phyloP scores from a whole-genome alignment of 805 yeast genomes.

The Brettanomyces custersianus region DNA sequence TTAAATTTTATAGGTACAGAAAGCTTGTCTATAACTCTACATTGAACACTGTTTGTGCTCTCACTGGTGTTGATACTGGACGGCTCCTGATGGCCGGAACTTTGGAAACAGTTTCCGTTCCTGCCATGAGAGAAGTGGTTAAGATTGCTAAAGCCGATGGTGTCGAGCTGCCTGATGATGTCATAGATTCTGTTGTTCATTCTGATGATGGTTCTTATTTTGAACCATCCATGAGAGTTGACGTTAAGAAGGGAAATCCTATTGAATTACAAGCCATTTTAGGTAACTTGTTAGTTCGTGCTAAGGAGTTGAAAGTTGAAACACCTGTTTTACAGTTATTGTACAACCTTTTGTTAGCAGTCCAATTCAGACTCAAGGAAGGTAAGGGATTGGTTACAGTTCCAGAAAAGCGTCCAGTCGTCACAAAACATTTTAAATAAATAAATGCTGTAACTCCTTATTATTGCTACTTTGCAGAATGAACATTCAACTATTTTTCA shows the following conservation, averaged over 20 bases:
- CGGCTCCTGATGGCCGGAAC: constrained; percentile 21
- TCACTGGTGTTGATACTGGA: constrained; percentile 31
- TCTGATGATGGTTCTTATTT: constrained; percentile 52
- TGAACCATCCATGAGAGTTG: constrained; percentile 69
- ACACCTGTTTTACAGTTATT: constrained; percentile 54
- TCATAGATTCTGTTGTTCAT: constrained; percentile 41
- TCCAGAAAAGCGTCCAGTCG: constrained; percentile 34
- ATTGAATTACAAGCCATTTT: constrained; percentile 66
- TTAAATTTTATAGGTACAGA: constrained; percentile 48
- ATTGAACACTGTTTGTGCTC: constrained; percentile 43
- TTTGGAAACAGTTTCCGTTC: constrained; percentile 19
- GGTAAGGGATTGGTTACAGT: constrained; percentile 34
- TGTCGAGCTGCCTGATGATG: constrained; percentile 39
- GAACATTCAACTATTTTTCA: no score
- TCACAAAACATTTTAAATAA: constrained; percentile 7
- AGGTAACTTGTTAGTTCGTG: constrained; percentile 52
- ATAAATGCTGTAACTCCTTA: no score
- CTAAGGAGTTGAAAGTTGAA: constrained; percentile 34
- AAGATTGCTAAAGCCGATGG: constrained; percentile 64
- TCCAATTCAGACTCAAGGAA: constrained; percentile 58
- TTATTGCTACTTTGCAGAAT: no score
- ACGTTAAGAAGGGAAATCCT: constrained; percentile 53
- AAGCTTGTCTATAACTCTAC: constrained; percentile 66
- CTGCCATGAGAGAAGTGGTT: constrained; percentile 34
- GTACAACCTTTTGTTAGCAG: constrained; percentile 49